These are phyloP conservation scores for Solanum etuberosum DNA, from an alignment of 257 asterid species.

Conservation along the genomic window DNA sequence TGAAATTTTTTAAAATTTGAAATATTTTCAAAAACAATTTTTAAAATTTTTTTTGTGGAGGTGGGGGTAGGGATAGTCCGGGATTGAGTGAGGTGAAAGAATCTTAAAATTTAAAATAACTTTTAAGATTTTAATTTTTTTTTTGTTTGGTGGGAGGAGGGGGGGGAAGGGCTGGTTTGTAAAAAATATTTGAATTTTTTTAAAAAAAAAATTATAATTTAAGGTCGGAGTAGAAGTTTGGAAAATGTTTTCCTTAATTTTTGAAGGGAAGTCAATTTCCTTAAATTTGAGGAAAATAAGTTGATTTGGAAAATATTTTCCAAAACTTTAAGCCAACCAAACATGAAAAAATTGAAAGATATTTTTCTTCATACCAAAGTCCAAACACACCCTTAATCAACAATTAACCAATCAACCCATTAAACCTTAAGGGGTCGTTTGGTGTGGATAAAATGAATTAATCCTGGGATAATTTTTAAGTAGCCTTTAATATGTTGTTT, in stretches of 20 bases:
- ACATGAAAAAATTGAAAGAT: background rate
- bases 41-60: too few species aligned
- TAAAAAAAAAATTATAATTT: too few species aligned
- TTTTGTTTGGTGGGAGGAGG: background rate
- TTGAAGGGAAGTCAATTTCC: background rate
- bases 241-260: too few species aligned
- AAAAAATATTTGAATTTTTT: too few species aligned
- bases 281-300: background rate
- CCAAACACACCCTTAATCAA: background rate
- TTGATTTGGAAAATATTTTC: background rate
- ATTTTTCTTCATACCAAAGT: background rate
- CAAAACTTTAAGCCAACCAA: background rate
- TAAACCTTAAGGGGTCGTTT: background rate
- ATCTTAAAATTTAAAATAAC: too few species aligned
- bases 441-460: background rate
- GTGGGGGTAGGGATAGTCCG: too few species aligned
- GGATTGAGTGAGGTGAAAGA: too few species aligned
- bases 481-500: background rate
- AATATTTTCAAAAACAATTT: too few species aligned
- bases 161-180: background rate
- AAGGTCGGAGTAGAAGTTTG: background rate
- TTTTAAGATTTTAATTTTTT: too few species aligned
- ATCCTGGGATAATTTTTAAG: too few species aligned
- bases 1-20: too few species aligned
- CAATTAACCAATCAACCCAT: background rate